Base-by-base conservation (phyloP, 1,139 yeast species). In the Debaryomyces sp. region DNA sequence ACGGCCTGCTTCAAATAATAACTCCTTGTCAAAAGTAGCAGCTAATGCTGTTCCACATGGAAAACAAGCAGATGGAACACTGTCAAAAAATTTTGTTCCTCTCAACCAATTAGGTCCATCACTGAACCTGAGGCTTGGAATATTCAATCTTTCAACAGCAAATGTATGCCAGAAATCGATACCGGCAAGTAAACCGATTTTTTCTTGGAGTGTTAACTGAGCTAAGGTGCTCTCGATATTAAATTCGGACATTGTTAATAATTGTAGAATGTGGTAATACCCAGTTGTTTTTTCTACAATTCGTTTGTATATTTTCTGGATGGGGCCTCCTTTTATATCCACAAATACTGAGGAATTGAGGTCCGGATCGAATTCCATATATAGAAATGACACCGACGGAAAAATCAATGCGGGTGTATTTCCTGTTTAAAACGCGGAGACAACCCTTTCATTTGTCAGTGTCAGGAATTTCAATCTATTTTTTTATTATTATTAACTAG, bases 131-230 rank as follows among this genome's bases (percentile, higher is more conserved):
- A 66, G 59, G 7, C 67, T 55, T 46, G 61, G 71, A 41, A 82
- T 66, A 29, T 66, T 64, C 44, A 79, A 66, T 48, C 85, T 65
- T 44, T 73, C 76, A 35, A 83, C 63, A 5, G 79, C 70, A 24
- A 64, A 68, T 0, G 87, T 82, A 57, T 80, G 84, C 87, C 87
- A 82, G 60, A 70, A 71, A 60, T 81, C 83, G 49, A 66, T 64
- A 36, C 83, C 84, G 7, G 83, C 73, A 41, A 79, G 60, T 41
- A 82, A 68, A 12, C 72, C 61, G 58, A 77, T 64, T 59, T 82
- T 82, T 58, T 82, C 84, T 32, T 68, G 66, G n/a, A 70, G 53
- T 9, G 82, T 76, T 51, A 82, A 66, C 58, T 80, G 38, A 35
- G 38, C 24, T 35, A 35, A 35, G 6, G 38, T 21, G 13, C 15